phyloP scores from a whole-genome alignment of 768 basidiomycete species.

The Panellus pusillus region DNA sequence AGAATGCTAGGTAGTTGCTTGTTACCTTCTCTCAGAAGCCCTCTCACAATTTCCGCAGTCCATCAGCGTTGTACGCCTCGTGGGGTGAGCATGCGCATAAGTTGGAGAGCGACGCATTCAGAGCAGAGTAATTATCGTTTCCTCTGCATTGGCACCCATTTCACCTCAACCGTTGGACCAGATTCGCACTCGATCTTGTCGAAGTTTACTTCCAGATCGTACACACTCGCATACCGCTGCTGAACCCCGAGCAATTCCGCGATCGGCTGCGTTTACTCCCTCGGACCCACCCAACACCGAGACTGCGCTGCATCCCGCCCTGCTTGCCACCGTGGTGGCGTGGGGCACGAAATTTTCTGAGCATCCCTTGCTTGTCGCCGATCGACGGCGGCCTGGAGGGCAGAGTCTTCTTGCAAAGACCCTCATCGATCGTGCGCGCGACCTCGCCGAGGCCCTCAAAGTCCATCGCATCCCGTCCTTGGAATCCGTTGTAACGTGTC shows the following conservation, averaged over 20 bases:
- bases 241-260: constrained; percentile 83
- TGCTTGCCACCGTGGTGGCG: constrained; percentile 84
- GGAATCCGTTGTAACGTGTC: constrained; percentile 80
- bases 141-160: constrained; percentile 15
- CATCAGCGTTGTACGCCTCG: constrained; percentile 47
- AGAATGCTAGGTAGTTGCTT: constrained; percentile 43
- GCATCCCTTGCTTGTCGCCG: constrained; percentile 78
- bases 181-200: constrained; percentile 89
- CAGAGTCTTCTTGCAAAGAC: constrained; percentile 79
- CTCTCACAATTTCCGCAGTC: constrained; percentile 30
- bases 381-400: constrained; percentile 66
- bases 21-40: constrained; percentile 18
- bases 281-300: constrained; percentile 11
- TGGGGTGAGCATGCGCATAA: constrained; percentile 78
- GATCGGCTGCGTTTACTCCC: constrained; percentile 54
- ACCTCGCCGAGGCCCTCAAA: constrained; percentile 84
- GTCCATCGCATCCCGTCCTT: constrained; percentile 77
- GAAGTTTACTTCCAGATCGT: constrained; percentile 95
- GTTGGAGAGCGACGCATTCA: constrained; percentile 70
- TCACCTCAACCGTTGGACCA: constrained; percentile 31
- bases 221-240: constrained; percentile 83
- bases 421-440: constrained; percentile 77
- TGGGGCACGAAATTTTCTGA: constrained; percentile 96
- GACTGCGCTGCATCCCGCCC: constrained; percentile 62
- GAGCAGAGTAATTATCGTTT: constrained; percentile 74